These are phyloP conservation scores for Sphaerostilbella broomeana DNA, from an alignment of 2,329 filamentous ascomycete genomes.

Conservation along the genomic window DNA sequence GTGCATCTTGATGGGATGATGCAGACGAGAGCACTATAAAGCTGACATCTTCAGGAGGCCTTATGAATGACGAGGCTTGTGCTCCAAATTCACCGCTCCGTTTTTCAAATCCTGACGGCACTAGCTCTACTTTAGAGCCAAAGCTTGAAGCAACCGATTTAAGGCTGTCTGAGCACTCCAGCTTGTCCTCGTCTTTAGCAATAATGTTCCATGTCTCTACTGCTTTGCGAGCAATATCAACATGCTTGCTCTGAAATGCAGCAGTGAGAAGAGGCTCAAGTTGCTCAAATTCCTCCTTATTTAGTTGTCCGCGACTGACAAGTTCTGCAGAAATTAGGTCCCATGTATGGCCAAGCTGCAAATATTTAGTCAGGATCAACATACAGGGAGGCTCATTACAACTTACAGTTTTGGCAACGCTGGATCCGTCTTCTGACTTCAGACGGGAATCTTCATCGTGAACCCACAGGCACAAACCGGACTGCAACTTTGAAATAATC, in stretches of 20 bases:
- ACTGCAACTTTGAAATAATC: conserved; percentile 54
- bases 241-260: conserved; percentile 53
- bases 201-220: conserved; percentile 60
- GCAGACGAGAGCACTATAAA: conserved; percentile 26
- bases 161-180: conserved; percentile 61
- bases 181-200: conserved; percentile 52
- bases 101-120: conserved; percentile 38
- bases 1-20: conserved; percentile 22
- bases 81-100: conserved; percentile 33
- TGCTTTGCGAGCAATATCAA: conserved; percentile 44
- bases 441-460: conserved; percentile 46
- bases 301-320: conserved; percentile 27
- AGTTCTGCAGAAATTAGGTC: conserved; percentile 38
- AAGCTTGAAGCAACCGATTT: conserved; percentile 56
- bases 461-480: conserved; percentile 57
- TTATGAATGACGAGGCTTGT: conserved; percentile 37
- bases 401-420: conserved; percentile 40
- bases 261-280: conserved; percentile 51
- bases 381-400: not conserved
- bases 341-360: conserved; percentile 46
- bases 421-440: conserved; percentile 33
- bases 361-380: conserved; percentile 21
- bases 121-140: conserved; percentile 44
- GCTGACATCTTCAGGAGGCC: conserved; percentile 43
- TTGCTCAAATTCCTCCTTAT: conserved; percentile 40